phyloP scores from a whole-genome alignment of 192 early-diverging fungal species.

The Umbelopsis sp. region DNA sequence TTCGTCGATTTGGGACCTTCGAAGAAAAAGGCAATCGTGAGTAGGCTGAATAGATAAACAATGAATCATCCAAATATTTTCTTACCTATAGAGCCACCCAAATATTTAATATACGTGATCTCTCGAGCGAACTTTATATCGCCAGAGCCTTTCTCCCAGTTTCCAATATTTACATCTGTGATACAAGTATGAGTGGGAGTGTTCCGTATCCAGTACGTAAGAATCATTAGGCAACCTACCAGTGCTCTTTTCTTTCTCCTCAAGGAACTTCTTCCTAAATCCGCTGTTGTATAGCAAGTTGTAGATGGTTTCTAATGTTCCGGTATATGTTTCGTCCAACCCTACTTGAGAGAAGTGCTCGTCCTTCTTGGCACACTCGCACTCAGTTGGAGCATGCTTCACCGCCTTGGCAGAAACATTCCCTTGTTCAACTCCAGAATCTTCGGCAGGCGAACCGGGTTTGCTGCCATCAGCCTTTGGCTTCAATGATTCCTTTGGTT shows the following conservation, averaged over 20 bases:
- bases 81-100: slow-evolving; percentile 38
- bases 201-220: neutral
- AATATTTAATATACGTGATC: slow-evolving; percentile 38
- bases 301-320: slow-evolving; percentile 48
- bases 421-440: neutral
- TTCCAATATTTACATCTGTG: slow-evolving; percentile 34
- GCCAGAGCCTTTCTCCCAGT: slow-evolving; percentile 26
- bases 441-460: neutral
- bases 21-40: neutral
- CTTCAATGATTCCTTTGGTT: neutral
- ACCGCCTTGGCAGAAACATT: neutral
- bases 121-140: slow-evolving; percentile 19
- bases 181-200: neutral
- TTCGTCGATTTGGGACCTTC: slow-evolving; percentile 45
- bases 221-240: slow-evolving; percentile 25
- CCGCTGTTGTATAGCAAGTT: slow-evolving; percentile 49
- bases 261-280: slow-evolving; percentile 45
- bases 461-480: neutral
- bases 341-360: slow-evolving; percentile 48
- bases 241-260: slow-evolving; percentile 42
- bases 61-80: neutral
- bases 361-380: slow-evolving; percentile 45
- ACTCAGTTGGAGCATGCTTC: slow-evolving; percentile 33
- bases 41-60: neutral
- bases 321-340: slow-evolving; percentile 51